Percentiles rank a stretch among this genome's conserved stretches.
Evolutionary conservation across 352 stramenopile genomes (phyloP).

Genomic region (Saprolegnia diclina): DNA sequence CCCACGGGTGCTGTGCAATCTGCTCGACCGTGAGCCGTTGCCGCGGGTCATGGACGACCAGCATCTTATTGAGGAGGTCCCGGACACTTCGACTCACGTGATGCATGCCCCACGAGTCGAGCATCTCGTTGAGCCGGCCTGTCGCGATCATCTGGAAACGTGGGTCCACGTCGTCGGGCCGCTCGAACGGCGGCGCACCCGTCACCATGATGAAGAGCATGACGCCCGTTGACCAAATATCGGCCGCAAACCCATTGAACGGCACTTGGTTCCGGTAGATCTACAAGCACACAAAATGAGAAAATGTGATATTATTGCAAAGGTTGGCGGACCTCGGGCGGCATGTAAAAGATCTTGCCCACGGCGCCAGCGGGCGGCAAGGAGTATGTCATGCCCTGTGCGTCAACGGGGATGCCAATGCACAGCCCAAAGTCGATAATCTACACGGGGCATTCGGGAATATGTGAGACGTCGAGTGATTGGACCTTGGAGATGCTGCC

Average conservation of each 20-base stretch:
- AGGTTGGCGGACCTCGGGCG: slow-evolving; percentile 50
- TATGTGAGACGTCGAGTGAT: background rate
- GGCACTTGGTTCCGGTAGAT: slow-evolving; percentile 86
- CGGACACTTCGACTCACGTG: slow-evolving; percentile 65
- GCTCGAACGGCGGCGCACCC: slow-evolving; percentile 87
- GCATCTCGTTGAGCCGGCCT: slow-evolving; percentile 74
- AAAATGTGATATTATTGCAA: slow-evolving; percentile 3
- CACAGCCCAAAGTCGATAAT: slow-evolving; percentile 84
- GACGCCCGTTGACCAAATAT: slow-evolving; percentile 92
- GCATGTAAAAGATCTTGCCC: slow-evolving; percentile 89
- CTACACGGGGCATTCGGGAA: slow-evolving; percentile 30
- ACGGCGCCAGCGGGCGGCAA: slow-evolving; percentile 69
- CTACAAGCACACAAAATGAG: slow-evolving; percentile 29
- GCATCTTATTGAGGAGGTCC: slow-evolving; percentile 70
- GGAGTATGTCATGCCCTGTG: slow-evolving; percentile 81
- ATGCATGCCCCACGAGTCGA: slow-evolving; percentile 82
- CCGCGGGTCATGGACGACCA: slow-evolving; percentile 74
- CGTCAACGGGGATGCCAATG: slow-evolving; percentile 79
- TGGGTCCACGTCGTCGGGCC: slow-evolving; percentile 73
- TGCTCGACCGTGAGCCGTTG: slow-evolving; percentile 71
- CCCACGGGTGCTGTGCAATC: slow-evolving; percentile 78
- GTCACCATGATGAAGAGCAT: slow-evolving; percentile 95
- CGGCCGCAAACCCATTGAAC: slow-evolving; percentile 88
- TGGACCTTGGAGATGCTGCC: slow-evolving; percentile 74
- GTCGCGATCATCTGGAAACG: slow-evolving; percentile 83